Evolutionary conservation across 1,284 basidiomycete species (phyloP), one percentile per base, ranked within the genome.

Genomic region (Naganishia sp.): DNA sequence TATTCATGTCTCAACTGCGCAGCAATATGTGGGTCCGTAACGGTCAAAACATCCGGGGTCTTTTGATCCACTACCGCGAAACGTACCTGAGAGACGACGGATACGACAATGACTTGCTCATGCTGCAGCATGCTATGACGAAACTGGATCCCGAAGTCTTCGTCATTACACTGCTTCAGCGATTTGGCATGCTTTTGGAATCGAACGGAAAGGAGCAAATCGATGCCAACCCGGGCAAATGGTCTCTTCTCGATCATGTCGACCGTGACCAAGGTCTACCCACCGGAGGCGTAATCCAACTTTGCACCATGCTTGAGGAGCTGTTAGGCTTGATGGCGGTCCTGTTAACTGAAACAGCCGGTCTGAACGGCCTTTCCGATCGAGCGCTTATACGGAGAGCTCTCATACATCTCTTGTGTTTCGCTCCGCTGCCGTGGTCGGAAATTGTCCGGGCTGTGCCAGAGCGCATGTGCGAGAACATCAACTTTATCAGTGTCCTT

Each of bases 21-120:
- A 90, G 92, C 2, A 94, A 94, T 2, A 84, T 98, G 23, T 99
- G 96, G 96, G 94, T 97, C 4, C 89, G 95, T 62, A 99, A 99
- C 72, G 96, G 96, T 2, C 92, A 94, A 72, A 90, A 90, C 6
- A 94, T 99, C 71, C 88, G 95, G 2, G 92, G 92, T 0, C 96
- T 99, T 76, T 84, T 94, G n/a, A 84, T 95, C 64, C 94, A 99
- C 77, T 99, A 99, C 77, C 89, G 94, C 49, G 95, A 99, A 77
- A 93, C 93, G 76, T 90, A 90, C 84, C 86, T 98, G 63, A 88
- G 95, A 32, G 96, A 98, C 77, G 85, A 93, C 11, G 98, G 95
- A 75, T 94, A 95, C 76, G 95, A 99, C 78, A 94, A 98, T 77
- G 95, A 99, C 72, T 83, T 99, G 32, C 96, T 89, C 83, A 85